phyloP scores from a whole-genome alignment of 2,329 filamentous ascomycete genomes.

The Ophiostoma pallidulum region DNA sequence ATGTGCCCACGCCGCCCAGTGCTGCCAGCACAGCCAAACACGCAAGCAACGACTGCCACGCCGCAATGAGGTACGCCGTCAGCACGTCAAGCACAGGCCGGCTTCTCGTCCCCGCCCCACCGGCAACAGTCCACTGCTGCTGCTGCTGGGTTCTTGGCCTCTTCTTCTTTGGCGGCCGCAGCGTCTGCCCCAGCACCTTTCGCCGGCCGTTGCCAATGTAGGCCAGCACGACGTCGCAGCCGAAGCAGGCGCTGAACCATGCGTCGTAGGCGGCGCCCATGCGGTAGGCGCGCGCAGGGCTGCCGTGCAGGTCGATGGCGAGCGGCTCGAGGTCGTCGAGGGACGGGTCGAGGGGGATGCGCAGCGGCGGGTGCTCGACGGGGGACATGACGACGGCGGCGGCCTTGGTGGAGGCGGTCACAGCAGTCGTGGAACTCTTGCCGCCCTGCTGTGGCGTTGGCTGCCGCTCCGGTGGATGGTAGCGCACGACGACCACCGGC shows the following conservation, averaged over 20 bases:
- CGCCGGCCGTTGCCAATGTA: slow-evolving; percentile 56
- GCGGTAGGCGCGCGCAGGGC: slow-evolving; percentile 47
- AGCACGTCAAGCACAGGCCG: too few species aligned
- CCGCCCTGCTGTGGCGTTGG: not conserved
- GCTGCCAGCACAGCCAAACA: too few species aligned
- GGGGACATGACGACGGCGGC: slow-evolving; percentile 6
- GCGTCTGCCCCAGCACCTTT: slow-evolving; percentile 48
- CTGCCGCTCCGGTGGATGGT: slow-evolving; percentile 21
- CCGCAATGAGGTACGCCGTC: not conserved
- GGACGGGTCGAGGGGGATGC: slow-evolving; percentile 47
- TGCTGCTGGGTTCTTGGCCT: slow-evolving; percentile 6
- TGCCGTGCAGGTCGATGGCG: slow-evolving; percentile 50
- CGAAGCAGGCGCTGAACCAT: slow-evolving; percentile 61
- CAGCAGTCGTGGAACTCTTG: slow-evolving; percentile 28
- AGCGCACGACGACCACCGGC: slow-evolving; percentile 36
- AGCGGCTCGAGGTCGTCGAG: slow-evolving; percentile 35
- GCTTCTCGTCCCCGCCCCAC: too few species aligned
- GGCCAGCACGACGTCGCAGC: slow-evolving; percentile 49
- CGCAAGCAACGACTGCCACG: not conserved
- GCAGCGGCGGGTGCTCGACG: slow-evolving; percentile 10
- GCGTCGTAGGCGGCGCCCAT: slow-evolving; percentile 51
- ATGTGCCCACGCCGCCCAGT: too few species aligned
- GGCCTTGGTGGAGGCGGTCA: not conserved
- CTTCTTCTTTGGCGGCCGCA: slow-evolving; percentile 27
- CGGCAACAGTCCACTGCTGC: not conserved